Base-by-base conservation (phyloP, 108 stramenopile genomes). In the Aurantiochytrium sp. region DNA sequence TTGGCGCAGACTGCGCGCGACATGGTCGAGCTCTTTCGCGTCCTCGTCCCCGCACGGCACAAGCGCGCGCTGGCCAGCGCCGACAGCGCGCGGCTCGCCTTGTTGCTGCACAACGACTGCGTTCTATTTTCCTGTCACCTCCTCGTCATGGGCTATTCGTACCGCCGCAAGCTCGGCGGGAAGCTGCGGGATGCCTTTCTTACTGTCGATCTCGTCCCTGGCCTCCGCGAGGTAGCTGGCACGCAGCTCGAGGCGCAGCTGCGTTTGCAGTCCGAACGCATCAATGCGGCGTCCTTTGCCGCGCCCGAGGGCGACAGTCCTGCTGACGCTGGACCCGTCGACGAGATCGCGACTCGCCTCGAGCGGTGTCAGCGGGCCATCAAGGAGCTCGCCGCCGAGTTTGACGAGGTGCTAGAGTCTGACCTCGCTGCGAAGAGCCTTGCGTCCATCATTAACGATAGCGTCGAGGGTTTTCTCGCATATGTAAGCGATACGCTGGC, bases 91-190 rank as follows among this genome's bases (percentile, higher is more conserved):
- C 39, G 73, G 6, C 39, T 48, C 6, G 12, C 73, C n/a, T 42
- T 81, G 12, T 48, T 81, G 42, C 45, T 81, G 39, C 73, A 81
- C 73, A 81, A 81, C 39, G 73, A 81, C 24, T 81, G 73, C 30
- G 32, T 81, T 1, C 30, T 81, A 12, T 27, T 81, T 48, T n/a
- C 21, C 39, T 48, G 19, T 37, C 73, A 81, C 4, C 30, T 81
- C n/a, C 8, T 81, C 8, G 42, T 81, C 45, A 81, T 81, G 21
- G 73, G 73, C 6, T 81, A 22, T 42, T 24, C 30, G n/a, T 81
- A 81, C 73, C 21, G 45, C n/a, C 39, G 24, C 73, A 81, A 48
- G 45, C 45, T 81, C 24, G 24, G 24, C 12, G 36, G 15, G 8
- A 48, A 17, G 17, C 39, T 81, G 21, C 21, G 12, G 12, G 45